phyloP scores from a whole-genome alignment of 2,329 filamentous ascomycete species.

The Fusarium brachygibbosum region DNA sequence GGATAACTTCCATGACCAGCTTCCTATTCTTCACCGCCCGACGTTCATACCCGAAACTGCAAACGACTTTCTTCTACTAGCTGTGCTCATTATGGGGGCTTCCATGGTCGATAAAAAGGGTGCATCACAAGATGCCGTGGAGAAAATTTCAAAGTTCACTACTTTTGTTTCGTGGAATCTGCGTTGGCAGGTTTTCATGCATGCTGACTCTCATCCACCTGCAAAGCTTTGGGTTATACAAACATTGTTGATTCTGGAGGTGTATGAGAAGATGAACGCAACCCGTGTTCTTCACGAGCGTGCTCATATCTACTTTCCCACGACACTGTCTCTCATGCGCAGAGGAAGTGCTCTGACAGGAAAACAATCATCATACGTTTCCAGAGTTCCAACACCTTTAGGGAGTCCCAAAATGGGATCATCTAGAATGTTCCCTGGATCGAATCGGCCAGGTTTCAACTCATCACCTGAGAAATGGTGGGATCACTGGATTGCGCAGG shows the following conservation, averaged over 20 bases:
- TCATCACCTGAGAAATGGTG: conserved; percentile 49
- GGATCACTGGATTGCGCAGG: conserved; percentile 51
- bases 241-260: conserved; percentile 46
- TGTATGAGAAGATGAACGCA: conserved; percentile 50
- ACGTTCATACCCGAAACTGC: conserved; percentile 49
- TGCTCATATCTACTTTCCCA: conserved; percentile 51
- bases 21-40: conserved; percentile 47
- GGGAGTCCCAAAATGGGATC: conserved; percentile 43
- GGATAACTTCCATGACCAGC: conserved; percentile 49
- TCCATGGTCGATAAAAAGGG: conserved; percentile 48
- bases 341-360: conserved; percentile 48
- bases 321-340: conserved; percentile 48
- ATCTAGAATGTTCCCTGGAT: conserved; percentile 21
- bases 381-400: conserved; percentile 44
- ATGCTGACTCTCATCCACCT: conserved; percentile 48
- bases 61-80: conserved; percentile 47
- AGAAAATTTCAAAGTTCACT: conserved; percentile 49
- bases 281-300: conserved; percentile 48
- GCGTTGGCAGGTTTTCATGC: conserved; percentile 50
- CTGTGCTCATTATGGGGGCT: conserved; percentile 49
- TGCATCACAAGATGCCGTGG: conserved; percentile 30
- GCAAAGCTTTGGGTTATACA: conserved; percentile 50
- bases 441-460: conserved; percentile 38
- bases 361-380: conserved; percentile 48
- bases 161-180: conserved; percentile 50